Evolutionary conservation across 106 monocot species (phyloP), one percentile per base, ranked within the genome.

Genomic region (Allium fistulosum): DNA sequence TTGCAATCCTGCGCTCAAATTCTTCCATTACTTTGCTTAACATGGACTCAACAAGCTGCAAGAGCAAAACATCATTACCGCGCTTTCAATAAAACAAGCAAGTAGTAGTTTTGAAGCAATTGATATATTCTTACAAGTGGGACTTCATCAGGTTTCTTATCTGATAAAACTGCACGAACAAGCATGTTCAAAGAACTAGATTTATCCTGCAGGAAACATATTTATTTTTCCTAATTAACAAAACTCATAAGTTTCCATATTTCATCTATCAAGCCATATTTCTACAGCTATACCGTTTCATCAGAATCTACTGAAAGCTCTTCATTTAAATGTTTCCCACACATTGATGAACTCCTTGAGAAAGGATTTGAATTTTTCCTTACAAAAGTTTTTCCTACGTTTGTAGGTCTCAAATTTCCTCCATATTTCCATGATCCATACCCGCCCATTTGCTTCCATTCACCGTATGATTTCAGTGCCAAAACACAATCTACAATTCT

Each of bases 121-220:
- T 17, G 47, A 49, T 49, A 48, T 49, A 12, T 6, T 1, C 75
- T 66, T 83, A 99, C 99, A 47, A 69, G 37, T 71, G 99, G 99
- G 75, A 87, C 77, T 90, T 99, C 99, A 57, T 99, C 99, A 16
- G 87, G 85, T 73, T 77, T 90, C 71, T 87, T 93, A 51, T 83
- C 93, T 2, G 81, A 87, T 13, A 87, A 71, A 81, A 85, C 81
- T 10, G 83, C 84, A 67, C 72, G 76, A 45, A 99, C 78, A 72
- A 99, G 81, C 81, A 79, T 78, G 67, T 75, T 90, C 71, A 93
- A 48, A 37, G 89, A 77, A 48, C 74, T 52, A 37, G 92, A 79
- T 15, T 72, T 67, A 71, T 62, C 58, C 95, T 97, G 79, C 62
- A 62, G 17, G 11, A 55, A 59, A 57, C 0, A 37, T 37, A 37